A percentile compares a stretch with the other conserved stretches of the same genome.
Conservation (phyloP, 2,329 filamentous ascomycete species). For the Pseudocercospora eumusae region DNA sequence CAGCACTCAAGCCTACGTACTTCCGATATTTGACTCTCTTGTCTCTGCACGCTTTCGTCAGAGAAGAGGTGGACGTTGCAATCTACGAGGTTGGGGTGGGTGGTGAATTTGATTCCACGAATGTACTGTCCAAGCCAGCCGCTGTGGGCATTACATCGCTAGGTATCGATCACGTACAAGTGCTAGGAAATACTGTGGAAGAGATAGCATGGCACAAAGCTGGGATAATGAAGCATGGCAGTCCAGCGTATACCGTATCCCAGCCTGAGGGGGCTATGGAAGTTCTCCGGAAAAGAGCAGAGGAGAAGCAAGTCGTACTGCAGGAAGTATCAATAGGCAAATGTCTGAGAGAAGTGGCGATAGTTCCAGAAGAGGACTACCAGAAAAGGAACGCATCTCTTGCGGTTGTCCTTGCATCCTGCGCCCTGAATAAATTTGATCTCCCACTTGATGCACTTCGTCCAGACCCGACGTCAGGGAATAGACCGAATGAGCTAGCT, state of each 20-base stretch:
- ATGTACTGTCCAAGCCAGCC: constrained; percentile 69
- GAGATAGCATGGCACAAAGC: constrained; percentile 88
- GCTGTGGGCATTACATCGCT: constrained; percentile 74
- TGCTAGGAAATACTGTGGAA: constrained; percentile 73
- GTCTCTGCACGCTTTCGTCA: constrained; percentile 78
- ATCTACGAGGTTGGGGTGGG: constrained; percentile 90
- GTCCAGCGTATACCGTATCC: constrained; percentile 59
- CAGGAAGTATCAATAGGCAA: not conserved
- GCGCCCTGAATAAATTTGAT: not conserved
- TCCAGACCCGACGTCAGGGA: not conserved
- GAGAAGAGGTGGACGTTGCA: constrained; percentile 70
- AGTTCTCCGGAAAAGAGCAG: constrained; percentile 55
- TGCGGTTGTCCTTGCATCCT: not conserved
- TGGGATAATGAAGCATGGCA: constrained; percentile 71
- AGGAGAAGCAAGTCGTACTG: constrained; percentile 47
- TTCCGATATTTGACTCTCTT: constrained; percentile 78
- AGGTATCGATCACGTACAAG: constrained; percentile 76
- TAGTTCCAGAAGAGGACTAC: not conserved
- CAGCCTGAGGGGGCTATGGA: constrained; percentile 46
- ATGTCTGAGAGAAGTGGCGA: not conserved
- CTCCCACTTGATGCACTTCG: not conserved
- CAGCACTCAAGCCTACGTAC: constrained; percentile 50
- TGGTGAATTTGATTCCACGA: constrained; percentile 86
- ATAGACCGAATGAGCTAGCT: not conserved
- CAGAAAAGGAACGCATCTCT: constrained; percentile 2